Evolutionary conservation across 1,284 basidiomycete species (phyloP), one percentile per base, ranked within the genome.

Genomic region (Malassezia dermatis): DNA sequence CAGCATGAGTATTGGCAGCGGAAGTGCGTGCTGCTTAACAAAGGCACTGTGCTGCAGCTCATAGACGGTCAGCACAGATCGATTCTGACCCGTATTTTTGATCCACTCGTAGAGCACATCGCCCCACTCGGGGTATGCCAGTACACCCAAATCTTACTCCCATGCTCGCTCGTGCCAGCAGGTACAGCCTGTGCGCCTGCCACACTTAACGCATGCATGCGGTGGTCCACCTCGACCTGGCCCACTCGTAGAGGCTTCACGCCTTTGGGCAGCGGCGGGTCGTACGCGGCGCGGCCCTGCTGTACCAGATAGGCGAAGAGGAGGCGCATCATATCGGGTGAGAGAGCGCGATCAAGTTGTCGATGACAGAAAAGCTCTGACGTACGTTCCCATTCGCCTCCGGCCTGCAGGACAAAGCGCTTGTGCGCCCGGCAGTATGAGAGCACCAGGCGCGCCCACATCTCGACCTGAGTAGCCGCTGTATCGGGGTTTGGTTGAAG

Each of bases 41-140:
- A 78, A 61, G 46, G 78, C 77, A n/a, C 79, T 78, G 48, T 80
- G 77, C 0, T 75, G 77, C 19, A 81, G 68, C 64, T 81, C 80
- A 60, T 78, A 80, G 46, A 80, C 76, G 0, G 80, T 81, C 75
- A 81, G 75, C 64, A 81, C 79, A 28, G 75, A 76, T 35, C 76
- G 75, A 24, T 75, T 77, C 59, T 79, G 75, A 0, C 80, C 80
- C 24, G 78, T 79, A 15, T 76, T 76, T n/a, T 74, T 74, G 28
- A 78, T 67, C 79, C 79, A 81, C 31, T 76, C 73, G 58, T 80
- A 78, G 40, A 81, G 78, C 15, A 75, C 48, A 17, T 75, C 64
- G 1, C 76, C 79, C 80, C 79, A 80, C 62, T 80, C 79, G 79
- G 79, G 54, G 76, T 77, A 26, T 74, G 73, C 80, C 80, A 81